phyloP scores from a whole-genome alignment of 768 basidiomycete species.

The Gyrodon lividus region DNA sequence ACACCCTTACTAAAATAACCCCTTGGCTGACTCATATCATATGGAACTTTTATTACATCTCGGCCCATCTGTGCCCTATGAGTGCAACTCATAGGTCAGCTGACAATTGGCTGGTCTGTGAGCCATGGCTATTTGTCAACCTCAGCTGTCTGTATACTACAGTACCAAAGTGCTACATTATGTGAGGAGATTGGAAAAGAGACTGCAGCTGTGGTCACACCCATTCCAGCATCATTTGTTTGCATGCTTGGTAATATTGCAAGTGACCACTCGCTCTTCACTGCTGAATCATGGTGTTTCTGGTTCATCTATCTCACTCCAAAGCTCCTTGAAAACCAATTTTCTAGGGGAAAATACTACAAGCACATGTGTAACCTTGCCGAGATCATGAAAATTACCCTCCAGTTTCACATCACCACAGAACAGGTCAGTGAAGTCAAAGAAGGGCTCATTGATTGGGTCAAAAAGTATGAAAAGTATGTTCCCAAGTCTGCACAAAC shows the following conservation, averaged over 20 bases:
- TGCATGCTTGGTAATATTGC: constrained; percentile 34
- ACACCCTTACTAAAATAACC: no score
- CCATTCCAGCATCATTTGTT: constrained; percentile 32
- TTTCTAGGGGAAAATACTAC: constrained; percentile 13
- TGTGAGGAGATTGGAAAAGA: constrained; percentile 43
- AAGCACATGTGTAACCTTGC: constrained; percentile 7
- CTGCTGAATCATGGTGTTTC: constrained; percentile 20
- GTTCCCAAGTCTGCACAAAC: not conserved
- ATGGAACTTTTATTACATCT: no score
- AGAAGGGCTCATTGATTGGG: not conserved
- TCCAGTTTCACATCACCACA: not conserved
- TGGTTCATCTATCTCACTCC: constrained; percentile 23
- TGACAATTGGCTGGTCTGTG: no score
- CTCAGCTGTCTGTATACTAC: no score
- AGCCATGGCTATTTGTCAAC: no score
- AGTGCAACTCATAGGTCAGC: no score
- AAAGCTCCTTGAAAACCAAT: constrained; percentile 7
- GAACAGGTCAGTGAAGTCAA: constrained; percentile 3
- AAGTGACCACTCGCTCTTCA: constrained; percentile 5
- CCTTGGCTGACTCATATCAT: no score
- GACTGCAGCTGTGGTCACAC: constrained; percentile 16
- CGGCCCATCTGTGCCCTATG: no score
- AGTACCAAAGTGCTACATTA: no score
- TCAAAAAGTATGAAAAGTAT: constrained; percentile 8
- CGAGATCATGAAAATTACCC: constrained; percentile 3